phyloP scores from a whole-genome alignment of 2,329 filamentous ascomycete species.

The Colletotrichum tabaci region DNA sequence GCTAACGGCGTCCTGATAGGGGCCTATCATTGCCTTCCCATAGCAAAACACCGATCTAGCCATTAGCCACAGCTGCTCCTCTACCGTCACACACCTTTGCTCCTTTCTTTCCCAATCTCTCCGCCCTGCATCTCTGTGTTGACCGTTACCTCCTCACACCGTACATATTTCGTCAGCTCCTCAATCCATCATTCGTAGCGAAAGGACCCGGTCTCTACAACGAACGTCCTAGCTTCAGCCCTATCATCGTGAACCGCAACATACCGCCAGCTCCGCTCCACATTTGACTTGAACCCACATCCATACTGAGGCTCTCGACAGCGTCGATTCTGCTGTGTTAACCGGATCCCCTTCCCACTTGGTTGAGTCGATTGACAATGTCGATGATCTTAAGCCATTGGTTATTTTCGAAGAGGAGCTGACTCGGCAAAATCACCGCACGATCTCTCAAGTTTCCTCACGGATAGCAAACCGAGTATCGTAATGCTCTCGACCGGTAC shows the following conservation, averaged over 20 bases:
- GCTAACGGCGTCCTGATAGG: no score
- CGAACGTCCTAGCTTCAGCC: neutral
- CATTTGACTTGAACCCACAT: neutral
- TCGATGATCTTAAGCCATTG: neutral
- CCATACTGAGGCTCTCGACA: neutral
- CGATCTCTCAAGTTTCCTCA: slow-evolving; percentile 9
- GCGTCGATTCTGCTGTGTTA: neutral
- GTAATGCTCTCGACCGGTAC: slow-evolving; percentile 15
- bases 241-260: neutral
- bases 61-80: no score
- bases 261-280: neutral
- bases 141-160: neutral
- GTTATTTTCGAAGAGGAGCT: slow-evolving; percentile 4
- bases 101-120: neutral
- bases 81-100: neutral
- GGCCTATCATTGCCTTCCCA: no score
- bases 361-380: neutral
- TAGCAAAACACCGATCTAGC: no score
- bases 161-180: neutral
- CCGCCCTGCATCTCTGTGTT: neutral
- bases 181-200: no score
- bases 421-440: slow-evolving; percentile 10
- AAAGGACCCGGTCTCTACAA: neutral
- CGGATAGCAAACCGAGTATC: neutral
- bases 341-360: neutral